These are phyloP conservation scores for Saccharomycopsis capsularis DNA, from an alignment of 805 yeast genomes.

Conservation along the genomic window DNA sequence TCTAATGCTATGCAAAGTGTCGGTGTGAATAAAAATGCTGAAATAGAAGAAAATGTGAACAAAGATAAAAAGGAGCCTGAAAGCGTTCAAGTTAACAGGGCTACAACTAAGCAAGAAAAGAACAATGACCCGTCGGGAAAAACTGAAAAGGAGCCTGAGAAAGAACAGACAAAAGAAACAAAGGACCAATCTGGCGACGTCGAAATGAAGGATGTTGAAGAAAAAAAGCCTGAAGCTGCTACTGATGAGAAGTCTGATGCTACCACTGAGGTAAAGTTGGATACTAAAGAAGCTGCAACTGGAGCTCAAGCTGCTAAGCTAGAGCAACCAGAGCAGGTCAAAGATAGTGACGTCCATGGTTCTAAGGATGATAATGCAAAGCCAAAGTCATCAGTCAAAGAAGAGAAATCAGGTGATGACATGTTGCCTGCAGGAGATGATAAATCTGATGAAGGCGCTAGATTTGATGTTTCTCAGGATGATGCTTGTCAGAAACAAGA, in stretches of 20 bases:
- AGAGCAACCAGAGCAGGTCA: background rate
- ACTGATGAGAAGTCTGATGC: background rate
- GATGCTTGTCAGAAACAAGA: no score
- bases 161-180: background rate
- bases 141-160: no score
- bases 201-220: background rate
- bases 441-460: no score
- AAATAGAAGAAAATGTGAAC: background rate
- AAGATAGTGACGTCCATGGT: background rate
- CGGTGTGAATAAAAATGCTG: background rate
- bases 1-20: conserved; percentile 2
- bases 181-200: background rate
- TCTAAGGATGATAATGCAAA: background rate
- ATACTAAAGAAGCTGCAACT: background rate
- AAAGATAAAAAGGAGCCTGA: no score
- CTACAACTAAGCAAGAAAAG: background rate
- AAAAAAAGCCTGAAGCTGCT: background rate
- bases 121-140: background rate
- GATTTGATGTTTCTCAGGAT: no score
- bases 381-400: no score
- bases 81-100: no score
- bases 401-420: no score
- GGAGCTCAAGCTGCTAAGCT: background rate
- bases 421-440: no score
- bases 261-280: background rate